These are phyloP conservation scores for Kwoniella dejecticola DNA, from an alignment of 768 basidiomycete genomes.

Conservation along the genomic window DNA sequence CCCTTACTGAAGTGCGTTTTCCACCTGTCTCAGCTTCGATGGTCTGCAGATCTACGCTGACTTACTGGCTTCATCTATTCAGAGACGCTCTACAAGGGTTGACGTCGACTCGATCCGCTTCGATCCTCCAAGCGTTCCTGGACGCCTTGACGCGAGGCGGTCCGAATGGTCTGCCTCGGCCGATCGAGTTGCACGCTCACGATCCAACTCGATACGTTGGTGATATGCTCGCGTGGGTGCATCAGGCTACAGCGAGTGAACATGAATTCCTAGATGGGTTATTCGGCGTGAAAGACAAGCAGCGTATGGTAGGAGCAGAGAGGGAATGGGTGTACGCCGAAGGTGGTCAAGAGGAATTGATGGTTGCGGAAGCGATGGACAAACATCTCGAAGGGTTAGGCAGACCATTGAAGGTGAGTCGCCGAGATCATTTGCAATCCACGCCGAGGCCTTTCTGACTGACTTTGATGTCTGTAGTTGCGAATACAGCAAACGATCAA, in stretches of 20 bases:
- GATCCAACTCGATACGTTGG: conserved; percentile 95
- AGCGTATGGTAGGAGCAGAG: conserved; percentile 75
- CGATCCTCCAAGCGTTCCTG: conserved; percentile 78
- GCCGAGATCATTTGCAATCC: neutral
- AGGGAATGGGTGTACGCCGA: conserved; percentile 57
- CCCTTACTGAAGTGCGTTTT: conserved; percentile 72
- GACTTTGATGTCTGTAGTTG: conserved; percentile 59
- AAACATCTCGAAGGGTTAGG: conserved; percentile 78
- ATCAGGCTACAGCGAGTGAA: conserved; percentile 92
- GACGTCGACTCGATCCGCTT: conserved; percentile 76
- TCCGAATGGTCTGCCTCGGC: conserved; percentile 78
- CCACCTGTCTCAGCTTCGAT: neutral
- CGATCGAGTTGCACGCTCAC: conserved; percentile 96
- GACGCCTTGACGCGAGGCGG: conserved; percentile 86
- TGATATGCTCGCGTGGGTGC: conserved; percentile 98
- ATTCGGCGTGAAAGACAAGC: conserved; percentile 69
- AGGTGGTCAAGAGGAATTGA: conserved; percentile 68
- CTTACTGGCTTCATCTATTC: conserved; percentile 6
- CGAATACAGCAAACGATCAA: conserved; percentile 91
- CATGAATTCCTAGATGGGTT: conserved; percentile 87
- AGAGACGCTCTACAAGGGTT: conserved; percentile 77
- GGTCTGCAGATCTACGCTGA: neutral
- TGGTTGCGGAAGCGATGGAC: conserved; percentile 79
- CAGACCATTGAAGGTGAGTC: conserved; percentile 77
- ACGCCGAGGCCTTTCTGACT: neutral